Conservation (phyloP, 2,329 filamentous ascomycete species). For the Cercospora citrullina region DNA sequence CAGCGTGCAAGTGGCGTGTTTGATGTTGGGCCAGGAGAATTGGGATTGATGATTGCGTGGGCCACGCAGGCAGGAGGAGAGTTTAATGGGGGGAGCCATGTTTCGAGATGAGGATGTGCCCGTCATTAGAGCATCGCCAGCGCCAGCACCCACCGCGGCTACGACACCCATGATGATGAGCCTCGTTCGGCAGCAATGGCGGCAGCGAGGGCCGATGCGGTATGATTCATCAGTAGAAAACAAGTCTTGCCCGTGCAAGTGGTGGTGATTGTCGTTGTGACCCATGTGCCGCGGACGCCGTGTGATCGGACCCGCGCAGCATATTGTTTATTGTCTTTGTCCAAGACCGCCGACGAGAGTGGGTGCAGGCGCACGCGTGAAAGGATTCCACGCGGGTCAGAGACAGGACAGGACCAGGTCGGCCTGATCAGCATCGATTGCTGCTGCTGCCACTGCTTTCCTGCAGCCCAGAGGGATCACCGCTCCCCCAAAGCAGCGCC, state of each 20-base stretch:
- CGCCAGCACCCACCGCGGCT: not conserved
- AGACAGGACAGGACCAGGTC: not conserved
- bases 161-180: not conserved
- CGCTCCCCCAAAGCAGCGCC: not conserved
- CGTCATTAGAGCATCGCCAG: not conserved
- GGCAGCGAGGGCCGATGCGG: not conserved
- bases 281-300: not conserved
- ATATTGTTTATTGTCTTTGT: not conserved
- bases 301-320: not conserved
- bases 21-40: not conserved
- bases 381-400: not conserved
- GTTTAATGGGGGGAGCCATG: slow-evolving; percentile 4
- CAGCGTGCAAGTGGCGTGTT: slow-evolving; percentile 1
- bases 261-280: not conserved
- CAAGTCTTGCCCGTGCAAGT: not conserved
- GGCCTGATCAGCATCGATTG: not conserved
- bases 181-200: not conserved
- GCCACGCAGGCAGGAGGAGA: slow-evolving; percentile 3
- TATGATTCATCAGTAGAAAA: not conserved
- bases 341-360: not conserved
- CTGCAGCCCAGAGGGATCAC: not conserved
- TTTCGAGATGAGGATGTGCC: slow-evolving; percentile 5
- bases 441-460: not conserved
- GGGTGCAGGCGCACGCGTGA: not conserved
- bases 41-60: not conserved